Conservation (phyloP, 2,329 filamentous ascomycete species). For the Pseudophaeomoniella oleicola region DNA sequence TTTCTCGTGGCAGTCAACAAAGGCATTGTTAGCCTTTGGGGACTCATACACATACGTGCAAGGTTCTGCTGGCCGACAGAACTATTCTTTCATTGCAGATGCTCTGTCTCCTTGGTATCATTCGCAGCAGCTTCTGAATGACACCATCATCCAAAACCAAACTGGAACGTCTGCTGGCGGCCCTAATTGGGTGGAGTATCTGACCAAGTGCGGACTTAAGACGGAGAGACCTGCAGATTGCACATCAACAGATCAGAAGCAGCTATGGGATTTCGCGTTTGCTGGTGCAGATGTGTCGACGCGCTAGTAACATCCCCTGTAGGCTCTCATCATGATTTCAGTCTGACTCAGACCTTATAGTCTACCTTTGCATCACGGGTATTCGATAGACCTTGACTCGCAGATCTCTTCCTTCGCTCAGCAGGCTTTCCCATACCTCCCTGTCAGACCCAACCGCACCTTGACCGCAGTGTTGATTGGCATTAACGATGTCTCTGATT, state of each 20-base stretch:
- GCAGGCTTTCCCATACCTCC: constrained; percentile 29
- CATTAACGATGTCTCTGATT: constrained; percentile 7
- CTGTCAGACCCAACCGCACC: constrained; percentile 20
- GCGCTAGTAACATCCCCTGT: constrained; percentile 17
- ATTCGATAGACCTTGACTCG: constrained; percentile 33
- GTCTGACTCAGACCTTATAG: constrained; percentile 11
- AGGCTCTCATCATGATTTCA: rapidly evolving
- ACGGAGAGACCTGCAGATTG: constrained; percentile 25
- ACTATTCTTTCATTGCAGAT: constrained; percentile 42
- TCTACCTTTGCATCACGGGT: constrained; percentile 36
- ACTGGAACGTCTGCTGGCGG: constrained; percentile 37
- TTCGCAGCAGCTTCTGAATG: constrained; percentile 25
- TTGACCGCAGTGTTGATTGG: constrained; percentile 41
- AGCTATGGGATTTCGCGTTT: constrained; percentile 44
- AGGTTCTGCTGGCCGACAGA: constrained; percentile 9
- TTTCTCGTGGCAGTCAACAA: neutral
- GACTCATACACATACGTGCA: constrained; percentile 3
- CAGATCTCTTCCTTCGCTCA: constrained; percentile 34
- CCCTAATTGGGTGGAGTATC: constrained; percentile 39
- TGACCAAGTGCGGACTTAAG: constrained; percentile 35
- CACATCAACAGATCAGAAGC: constrained; percentile 13
- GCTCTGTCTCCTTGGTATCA: constrained; percentile 32
- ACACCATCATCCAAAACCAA: constrained; percentile 39
- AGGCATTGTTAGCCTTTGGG: neutral
- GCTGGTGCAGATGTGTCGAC: constrained; percentile 36